Conservation (phyloP, 2,329 filamentous ascomycete species). For the Colletotrichum tamarilloi region DNA sequence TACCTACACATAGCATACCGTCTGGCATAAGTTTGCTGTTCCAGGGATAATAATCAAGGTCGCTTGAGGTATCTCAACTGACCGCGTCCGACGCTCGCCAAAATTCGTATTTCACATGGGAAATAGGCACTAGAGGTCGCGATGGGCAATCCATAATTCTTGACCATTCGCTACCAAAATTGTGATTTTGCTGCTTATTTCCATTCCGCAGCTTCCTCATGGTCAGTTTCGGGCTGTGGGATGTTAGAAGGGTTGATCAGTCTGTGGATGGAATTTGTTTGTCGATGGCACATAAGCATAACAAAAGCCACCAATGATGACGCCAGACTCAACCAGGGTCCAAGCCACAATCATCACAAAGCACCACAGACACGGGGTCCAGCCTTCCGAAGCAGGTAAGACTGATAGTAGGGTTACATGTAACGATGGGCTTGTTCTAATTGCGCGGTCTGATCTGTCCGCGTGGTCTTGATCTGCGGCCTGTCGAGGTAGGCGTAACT, state of each 20-base stretch:
- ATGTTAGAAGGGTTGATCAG: neutral
- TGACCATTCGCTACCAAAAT: too few relatives aligned
- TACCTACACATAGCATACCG: too few relatives aligned
- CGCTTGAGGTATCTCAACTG: too few relatives aligned
- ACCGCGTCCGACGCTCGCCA: neutral
- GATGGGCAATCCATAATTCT: neutral
- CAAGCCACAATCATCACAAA: neutral
- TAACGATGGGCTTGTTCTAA: neutral
- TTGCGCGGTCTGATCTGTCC: neutral
- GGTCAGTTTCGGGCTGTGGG: too few relatives aligned
- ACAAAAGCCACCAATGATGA: conserved; percentile 26
- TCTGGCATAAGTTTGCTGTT: too few relatives aligned
- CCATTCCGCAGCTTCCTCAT: neutral
- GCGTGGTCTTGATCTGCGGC: too few relatives aligned
- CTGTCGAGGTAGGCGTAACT: too few relatives aligned
- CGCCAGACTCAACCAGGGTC: neutral
- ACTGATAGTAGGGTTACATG: neutral
- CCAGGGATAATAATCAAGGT: too few relatives aligned
- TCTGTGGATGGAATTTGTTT: conserved; percentile 13
- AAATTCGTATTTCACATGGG: neutral
- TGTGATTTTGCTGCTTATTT: too few relatives aligned
- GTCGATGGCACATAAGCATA: conserved; percentile 4
- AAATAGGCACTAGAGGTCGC: neutral
- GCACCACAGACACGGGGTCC: conserved; percentile 6
- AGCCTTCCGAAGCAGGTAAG: conserved; percentile 9